Evolutionary conservation across 495 filamentous ascomycete species (phyloP), one percentile per base, ranked within the genome.

Genomic region (Penicillium dipodomyicola): DNA sequence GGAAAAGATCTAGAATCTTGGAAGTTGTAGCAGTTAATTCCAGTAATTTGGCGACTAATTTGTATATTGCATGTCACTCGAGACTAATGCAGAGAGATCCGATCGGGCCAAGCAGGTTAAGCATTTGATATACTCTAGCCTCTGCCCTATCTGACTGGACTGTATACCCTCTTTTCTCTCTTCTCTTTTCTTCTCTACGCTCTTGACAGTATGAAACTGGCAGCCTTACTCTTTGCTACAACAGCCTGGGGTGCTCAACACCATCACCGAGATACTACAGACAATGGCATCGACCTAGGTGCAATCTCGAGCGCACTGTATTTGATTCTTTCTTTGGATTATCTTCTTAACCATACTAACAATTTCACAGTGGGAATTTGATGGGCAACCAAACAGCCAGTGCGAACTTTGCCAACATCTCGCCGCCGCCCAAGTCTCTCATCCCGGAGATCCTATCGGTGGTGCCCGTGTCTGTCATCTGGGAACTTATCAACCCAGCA

Each of bases 321-420:
- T 17, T 25, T 47, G 17, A 11, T 9, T 25, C 9, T 15, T 11
- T 17, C 1, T 17, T 17, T 33, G 1, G 3, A 41, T 29, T 5
- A 11, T 0, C 1, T 22, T 2, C 23, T 8, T 11, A n/a, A 11
- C 22, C 40, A n/a, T 4, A 17, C 55, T 57, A n/a, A 58, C 27
- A 19, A 10, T 32, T 2, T 41, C 30, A 3, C 32, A 60, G 50
- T 15, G 52, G 40, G 22, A 42, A 66, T 30, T 9, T 60, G 17
- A 53, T 59, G 8, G 52, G 62, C 15, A 63, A 60, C 40, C 44
- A 60, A 49, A 63, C 63, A 37, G 45, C 57, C 46, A 56, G 48
- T 15, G 63, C 60, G 25, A 68, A 71, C 50, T 67, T 72, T 22
- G 66, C 45, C 45, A 73, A 72, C 53, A 70, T 73, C 56, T 66